Evolutionary conservation across 2,329 filamentous ascomycete species (phyloP).

Genomic region (Calonectria montana): DNA sequence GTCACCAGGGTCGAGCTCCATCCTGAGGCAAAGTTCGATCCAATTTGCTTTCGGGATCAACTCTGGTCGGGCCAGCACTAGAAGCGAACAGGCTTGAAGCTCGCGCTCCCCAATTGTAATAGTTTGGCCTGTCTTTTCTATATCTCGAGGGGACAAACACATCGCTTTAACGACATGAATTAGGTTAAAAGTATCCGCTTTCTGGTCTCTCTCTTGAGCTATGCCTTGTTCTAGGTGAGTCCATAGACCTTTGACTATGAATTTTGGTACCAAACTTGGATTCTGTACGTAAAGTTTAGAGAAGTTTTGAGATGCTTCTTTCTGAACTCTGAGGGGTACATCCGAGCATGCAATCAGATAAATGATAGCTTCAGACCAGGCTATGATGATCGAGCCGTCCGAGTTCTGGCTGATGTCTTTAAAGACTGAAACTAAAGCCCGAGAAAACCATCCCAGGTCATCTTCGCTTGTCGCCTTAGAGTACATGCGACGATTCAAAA

Average conservation of each 20-base stretch:
- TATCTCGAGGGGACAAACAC: conserved; percentile 67
- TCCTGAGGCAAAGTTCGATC: conserved; percentile 88
- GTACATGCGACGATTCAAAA: conserved; percentile 87
- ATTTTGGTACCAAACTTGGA: conserved; percentile 67
- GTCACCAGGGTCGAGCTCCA: conserved; percentile 83
- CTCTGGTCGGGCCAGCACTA: conserved; percentile 82
- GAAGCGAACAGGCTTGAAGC: conserved; percentile 78
- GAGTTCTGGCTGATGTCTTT: conserved; percentile 62
- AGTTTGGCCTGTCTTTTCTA: conserved; percentile 54
- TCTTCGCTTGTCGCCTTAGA: conserved; percentile 80
- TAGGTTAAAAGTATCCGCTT: conserved; percentile 73
- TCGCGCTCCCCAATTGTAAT: conserved; percentile 66
- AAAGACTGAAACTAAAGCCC: conserved; percentile 74
- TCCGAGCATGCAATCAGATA: conserved; percentile 76
- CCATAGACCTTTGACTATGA: conserved; percentile 82
- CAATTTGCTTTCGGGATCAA: conserved; percentile 83
- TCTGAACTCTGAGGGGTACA: conserved; percentile 71
- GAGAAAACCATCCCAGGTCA: conserved; percentile 82
- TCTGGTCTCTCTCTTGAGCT: conserved; percentile 81
- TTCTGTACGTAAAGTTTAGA: conserved; percentile 72
- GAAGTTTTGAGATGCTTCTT: conserved; percentile 70
- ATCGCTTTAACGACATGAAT: conserved; percentile 71
- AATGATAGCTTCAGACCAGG: conserved; percentile 90
- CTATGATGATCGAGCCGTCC: conserved; percentile 63
- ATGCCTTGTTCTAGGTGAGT: conserved; percentile 78